Base-by-base conservation (phyloP, 805 yeast species). In the Wickerhamiella galacta region DNA sequence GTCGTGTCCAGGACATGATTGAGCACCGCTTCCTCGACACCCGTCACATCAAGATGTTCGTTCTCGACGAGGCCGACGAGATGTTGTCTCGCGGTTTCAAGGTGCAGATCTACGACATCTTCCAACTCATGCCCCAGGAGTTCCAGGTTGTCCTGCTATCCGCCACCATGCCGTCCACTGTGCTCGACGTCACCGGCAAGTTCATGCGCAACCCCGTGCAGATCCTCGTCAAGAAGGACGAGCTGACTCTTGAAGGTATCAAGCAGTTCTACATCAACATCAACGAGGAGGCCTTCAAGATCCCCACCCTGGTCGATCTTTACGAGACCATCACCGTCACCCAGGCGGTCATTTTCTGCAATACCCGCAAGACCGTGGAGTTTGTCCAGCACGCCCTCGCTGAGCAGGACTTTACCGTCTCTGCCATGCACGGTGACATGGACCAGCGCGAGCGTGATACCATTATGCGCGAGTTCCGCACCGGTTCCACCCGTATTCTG, bases 61-160 rank as follows among this genome's bases (percentile, higher is more conserved):
- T 87, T 54, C 68, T 90, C 53, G 98, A 87, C 64, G 98, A 87
- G 67, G 96, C 96, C 52, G 98, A 87, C 68, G 96, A 90, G 68
- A 70, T 87, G 74, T 70, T 87, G 56, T 71, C 81, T 30, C 68
- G 80, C 40, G 98, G 98, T 38, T 87, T 87, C 68, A 80, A 81
- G 63, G 90, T 81, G 52, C 95, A 85, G 61, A 87, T 90, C 46
- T 81, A 85, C 66, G 87, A 90, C 56, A 80, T 90, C 43, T 90
- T 80, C 70, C 68, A 77, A 45, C 73, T 74, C 58, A 67, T 90
- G 53, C 96, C 95, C 39, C 72, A 75, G 40, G 68, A 78, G 36
- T 76, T 90, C 45, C 98, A 90, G 64, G 95, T 85, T 43, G 95
- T 90, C 20, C 80, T 87, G 39, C 79, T 90, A 42, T 73, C 87